Base-by-base conservation (phyloP, 208 protist species). In the Acanthamoeba royreba region DNA sequence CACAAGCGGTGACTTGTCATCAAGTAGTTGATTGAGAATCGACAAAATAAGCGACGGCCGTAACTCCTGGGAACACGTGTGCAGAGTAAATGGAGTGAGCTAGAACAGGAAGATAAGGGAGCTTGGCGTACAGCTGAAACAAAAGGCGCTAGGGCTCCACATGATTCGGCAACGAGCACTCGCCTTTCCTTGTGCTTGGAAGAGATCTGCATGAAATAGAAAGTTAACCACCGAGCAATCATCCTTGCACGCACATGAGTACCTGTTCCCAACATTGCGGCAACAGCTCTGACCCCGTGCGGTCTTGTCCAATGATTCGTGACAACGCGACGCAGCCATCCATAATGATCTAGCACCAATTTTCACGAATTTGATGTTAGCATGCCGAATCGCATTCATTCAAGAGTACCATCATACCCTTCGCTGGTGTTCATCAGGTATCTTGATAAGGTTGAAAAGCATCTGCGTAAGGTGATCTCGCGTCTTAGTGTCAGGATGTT, bases 401-500 rank as follows among this genome's bases (percentile, higher is more conserved):
- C n/a, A n/a, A n/a, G n/a, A n/a, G n/a, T n/a, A n/a, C n/a, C n/a
- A n/a, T n/a, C 35, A 28, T 87, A 87, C 90, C 25, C 91, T 94
- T 83, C 95, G 40, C 66, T 96, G 94, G 22, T 95, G 47, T 55
- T 97, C 96, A 28, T 97, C 79, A 9, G 96, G 96, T 22, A 94
- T 88, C 61, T 97, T 96, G 35, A 97, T 96, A 0, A 97, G 81
- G 79, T 97, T 97, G 47, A 97, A 97, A 66, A 96, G 86, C 61
- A 95, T 74, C 31, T 95, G 52, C 22, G 87, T 95, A 42, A 96
- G 93, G 9, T 63, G 47, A 38, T 95, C 95, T 25, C 96, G 33
- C 8, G 83, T 55, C 3, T 61, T 93, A 31, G 79, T 63, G 40
- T 97, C 94, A 4, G 92, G 92, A 45, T 97, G 96, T n/a, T 94